phyloP scores from a whole-genome alignment of 2,329 filamentous ascomycete species.

The Teratosphaeriaceae sp. region DNA sequence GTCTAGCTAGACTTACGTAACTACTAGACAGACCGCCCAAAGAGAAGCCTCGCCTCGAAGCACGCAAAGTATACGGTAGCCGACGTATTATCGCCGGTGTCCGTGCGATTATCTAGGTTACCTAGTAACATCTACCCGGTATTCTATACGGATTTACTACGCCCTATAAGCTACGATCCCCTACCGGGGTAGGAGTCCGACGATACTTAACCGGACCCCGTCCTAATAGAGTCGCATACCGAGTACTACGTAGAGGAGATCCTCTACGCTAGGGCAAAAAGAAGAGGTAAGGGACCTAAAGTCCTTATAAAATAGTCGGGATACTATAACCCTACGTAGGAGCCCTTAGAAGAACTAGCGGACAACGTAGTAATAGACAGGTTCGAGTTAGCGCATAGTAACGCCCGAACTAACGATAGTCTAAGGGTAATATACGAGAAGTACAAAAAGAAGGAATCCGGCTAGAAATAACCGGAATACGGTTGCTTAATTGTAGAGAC shows the following conservation, averaged over 20 bases:
- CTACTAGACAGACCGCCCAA: not conserved
- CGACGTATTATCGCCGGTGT: not conserved
- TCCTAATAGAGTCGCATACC: not conserved
- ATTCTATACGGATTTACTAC: not conserved
- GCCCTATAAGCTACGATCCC: not conserved
- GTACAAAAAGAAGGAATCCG: not conserved
- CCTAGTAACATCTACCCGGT: not conserved
- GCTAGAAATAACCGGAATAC: not conserved
- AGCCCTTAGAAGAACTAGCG: slow-evolving; percentile 1
- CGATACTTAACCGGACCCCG: not conserved
- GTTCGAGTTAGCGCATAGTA: not conserved
- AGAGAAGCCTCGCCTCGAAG: not conserved
- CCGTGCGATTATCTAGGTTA: not conserved
- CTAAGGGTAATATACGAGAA: not conserved
- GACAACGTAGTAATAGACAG: not conserved
- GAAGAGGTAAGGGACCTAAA: not conserved
- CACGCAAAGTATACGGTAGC: not conserved
- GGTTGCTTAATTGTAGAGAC: too few relatives aligned
- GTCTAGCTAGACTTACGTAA: slow-evolving; percentile 1
- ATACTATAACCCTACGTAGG: not conserved
- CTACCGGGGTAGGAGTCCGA: not conserved
- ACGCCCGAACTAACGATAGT: not conserved
- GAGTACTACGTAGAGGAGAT: not conserved
- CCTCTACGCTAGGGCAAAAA: not conserved
- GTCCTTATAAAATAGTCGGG: not conserved